phyloP scores from a whole-genome alignment of 768 basidiomycete genomes.

The Hydnomerulius pinastri region DNA sequence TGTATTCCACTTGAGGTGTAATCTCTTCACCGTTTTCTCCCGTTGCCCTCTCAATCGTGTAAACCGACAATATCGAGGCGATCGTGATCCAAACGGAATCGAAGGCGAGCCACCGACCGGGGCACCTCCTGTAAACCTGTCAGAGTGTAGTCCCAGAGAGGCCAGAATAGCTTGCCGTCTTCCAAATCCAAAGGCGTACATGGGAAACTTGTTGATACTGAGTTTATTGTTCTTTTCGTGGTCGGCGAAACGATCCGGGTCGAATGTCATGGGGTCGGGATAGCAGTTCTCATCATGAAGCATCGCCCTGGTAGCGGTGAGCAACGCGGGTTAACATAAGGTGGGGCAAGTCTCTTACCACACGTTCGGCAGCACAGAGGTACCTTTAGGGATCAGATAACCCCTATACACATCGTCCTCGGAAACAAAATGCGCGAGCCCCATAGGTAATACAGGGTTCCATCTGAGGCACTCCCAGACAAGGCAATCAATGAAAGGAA shows the following conservation, averaged over 20 bases:
- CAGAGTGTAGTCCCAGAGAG: not conserved
- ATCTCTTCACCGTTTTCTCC: constrained; percentile 35
- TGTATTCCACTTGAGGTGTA: constrained; percentile 36
- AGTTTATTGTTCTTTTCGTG: constrained; percentile 22
- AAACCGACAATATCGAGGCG: constrained; percentile 41
- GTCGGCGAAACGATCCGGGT: constrained; percentile 38
- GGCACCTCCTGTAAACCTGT: constrained; percentile 38
- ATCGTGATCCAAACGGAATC: constrained; percentile 46
- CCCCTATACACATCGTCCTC: constrained; percentile 49
- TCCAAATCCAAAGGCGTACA: constrained; percentile 44
- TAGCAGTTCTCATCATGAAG: constrained; percentile 41
- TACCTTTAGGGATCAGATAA: constrained; percentile 45
- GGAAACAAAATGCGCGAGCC: constrained; percentile 20
- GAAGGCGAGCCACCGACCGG: constrained; percentile 45
- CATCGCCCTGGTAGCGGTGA: constrained; percentile 38
- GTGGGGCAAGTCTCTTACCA: constrained; percentile 35
- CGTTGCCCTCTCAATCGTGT: constrained; percentile 39
- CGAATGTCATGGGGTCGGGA: constrained; percentile 42
- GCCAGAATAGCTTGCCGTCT: constrained; percentile 30
- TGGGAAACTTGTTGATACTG: constrained; percentile 38
- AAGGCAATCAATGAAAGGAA: constrained; percentile 41
- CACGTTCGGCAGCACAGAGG: constrained; percentile 48
- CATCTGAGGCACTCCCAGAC: constrained; percentile 41
- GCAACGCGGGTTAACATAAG: constrained; percentile 13
- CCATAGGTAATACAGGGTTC: constrained; percentile 40